A percentile compares a stretch with the other conserved stretches of the same genome.
phyloP scores from a whole-genome alignment of 306 rosid species.

The Pterocarpus macrocarpus region DNA sequence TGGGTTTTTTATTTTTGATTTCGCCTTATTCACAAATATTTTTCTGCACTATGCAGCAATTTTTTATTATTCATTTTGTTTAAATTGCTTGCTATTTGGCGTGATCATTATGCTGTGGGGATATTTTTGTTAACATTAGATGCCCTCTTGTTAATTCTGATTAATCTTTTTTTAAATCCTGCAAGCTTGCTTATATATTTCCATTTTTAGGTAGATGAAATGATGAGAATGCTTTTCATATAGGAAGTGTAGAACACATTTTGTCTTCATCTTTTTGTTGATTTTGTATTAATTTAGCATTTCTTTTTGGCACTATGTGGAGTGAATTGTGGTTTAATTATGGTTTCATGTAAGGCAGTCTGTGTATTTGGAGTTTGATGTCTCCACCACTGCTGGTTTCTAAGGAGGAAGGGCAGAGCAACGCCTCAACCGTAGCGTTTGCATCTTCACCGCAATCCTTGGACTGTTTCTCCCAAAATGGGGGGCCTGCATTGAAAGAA shows the following conservation, averaged over 20 bases:
- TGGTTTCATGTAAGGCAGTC: constrained; percentile 42
- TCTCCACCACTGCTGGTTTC: constrained; percentile 75
- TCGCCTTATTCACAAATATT: not conserved
- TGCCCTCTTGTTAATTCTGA: not conserved
- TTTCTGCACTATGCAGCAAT: not conserved
- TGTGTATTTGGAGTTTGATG: constrained; percentile 59
- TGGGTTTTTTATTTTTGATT: not conserved
- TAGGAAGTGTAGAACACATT: not conserved
- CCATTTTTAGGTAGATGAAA: not conserved
- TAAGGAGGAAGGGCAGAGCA: constrained; percentile 68
- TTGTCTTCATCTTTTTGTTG: not conserved
- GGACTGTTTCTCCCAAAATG: constrained; percentile 62
- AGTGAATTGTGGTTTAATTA: constrained; percentile 2
- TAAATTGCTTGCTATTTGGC: not conserved
- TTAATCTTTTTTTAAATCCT: not conserved
- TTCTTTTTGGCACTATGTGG: not conserved
- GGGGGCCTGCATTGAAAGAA: constrained; percentile 69
- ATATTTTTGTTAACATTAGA: not conserved
- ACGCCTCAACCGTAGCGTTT: constrained; percentile 56
- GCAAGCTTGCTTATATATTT: not conserved
- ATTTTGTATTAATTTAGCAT: not conserved
- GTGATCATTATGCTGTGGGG: not conserved
- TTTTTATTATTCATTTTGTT: not conserved
- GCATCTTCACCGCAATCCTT: constrained; percentile 59
- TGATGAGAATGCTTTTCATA: not conserved